Percentiles rank a stretch among this genome's conserved stretches.
These are phyloP conservation scores for Schizochytrium sp. DNA, from an alignment of 108 stramenopile genomes.

Conservation along the genomic window DNA sequence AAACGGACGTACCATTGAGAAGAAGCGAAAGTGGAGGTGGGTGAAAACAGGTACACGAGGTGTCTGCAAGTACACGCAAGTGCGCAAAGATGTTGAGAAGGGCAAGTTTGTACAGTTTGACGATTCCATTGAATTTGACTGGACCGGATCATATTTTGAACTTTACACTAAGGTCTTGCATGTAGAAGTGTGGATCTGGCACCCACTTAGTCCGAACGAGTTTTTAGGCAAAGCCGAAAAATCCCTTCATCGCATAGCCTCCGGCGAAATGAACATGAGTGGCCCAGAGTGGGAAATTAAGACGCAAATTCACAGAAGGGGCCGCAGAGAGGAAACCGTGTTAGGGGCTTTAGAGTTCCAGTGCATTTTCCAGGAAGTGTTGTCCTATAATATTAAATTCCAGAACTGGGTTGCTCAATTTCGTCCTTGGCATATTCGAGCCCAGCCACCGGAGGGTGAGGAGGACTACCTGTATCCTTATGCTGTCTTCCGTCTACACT, in stretches of 20 bases:
- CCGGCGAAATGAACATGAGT: conserved; percentile 57
- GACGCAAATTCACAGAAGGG: conserved; percentile 20
- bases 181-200: conserved; percentile 58
- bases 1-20: conserved; percentile 42
- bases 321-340: conserved; percentile 42
- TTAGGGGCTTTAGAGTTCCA: conserved; percentile 20
- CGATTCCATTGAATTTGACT: conserved; percentile 28
- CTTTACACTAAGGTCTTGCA: conserved; percentile 57
- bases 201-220: conserved; percentile 30
- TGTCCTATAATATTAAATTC: conserved; percentile 24
- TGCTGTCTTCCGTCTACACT: neutral
- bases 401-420: conserved; percentile 42
- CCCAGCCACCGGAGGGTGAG: neutral
- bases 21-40: conserved; percentile 50
- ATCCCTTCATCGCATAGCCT: conserved; percentile 7
- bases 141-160: conserved; percentile 58
- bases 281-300: conserved; percentile 57
- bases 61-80: neutral
- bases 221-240: conserved; percentile 43
- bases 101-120: conserved; percentile 45
- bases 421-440: neutral
- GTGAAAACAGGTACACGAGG: conserved; percentile 47
- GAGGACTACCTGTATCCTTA: conserved; percentile 44
- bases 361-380: conserved; percentile 58
- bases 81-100: conserved; percentile 46